Evolutionary conservation across 2,329 filamentous ascomycete genomes (phyloP).

Genomic region (Phialophora macrospora): DNA sequence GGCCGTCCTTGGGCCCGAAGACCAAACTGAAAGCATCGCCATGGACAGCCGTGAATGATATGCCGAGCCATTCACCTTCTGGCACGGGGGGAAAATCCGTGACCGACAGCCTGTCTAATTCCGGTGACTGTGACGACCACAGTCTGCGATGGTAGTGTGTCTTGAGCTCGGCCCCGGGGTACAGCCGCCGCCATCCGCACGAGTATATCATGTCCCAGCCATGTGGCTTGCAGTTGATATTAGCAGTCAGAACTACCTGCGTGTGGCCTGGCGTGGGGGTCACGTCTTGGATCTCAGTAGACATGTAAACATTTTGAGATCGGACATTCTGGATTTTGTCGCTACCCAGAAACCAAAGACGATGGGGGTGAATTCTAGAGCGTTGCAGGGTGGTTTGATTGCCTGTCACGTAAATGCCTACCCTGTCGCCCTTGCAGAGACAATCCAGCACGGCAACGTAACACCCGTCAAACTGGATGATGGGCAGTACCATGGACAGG

Average conservation of each 20-base stretch:
- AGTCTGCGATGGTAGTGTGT: neutral
- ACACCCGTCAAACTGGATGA: neutral
- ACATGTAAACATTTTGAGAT: constrained; percentile 1
- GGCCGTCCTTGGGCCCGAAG: constrained; percentile 5
- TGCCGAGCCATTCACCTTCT: neutral
- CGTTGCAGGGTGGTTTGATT: neutral
- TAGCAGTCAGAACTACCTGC: neutral
- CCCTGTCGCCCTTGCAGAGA: neutral
- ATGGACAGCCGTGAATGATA: neutral
- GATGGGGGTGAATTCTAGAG: neutral
- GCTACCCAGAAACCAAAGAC: neutral
- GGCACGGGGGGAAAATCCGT: neutral
- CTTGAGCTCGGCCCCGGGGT: neutral
- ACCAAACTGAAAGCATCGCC: neutral
- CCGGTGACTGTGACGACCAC: neutral
- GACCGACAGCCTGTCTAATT: neutral
- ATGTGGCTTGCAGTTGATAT: neutral
- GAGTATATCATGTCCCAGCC: constrained; percentile 4
- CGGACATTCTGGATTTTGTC: neutral
- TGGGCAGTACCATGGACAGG: neutral
- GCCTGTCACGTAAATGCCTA: neutral
- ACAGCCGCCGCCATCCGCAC: neutral
- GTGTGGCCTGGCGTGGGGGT: neutral
- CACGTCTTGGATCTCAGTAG: neutral
- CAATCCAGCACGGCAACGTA: neutral